Conservation (phyloP, 257 asterid genomes). For the Solanum ossicruentum region DNA sequence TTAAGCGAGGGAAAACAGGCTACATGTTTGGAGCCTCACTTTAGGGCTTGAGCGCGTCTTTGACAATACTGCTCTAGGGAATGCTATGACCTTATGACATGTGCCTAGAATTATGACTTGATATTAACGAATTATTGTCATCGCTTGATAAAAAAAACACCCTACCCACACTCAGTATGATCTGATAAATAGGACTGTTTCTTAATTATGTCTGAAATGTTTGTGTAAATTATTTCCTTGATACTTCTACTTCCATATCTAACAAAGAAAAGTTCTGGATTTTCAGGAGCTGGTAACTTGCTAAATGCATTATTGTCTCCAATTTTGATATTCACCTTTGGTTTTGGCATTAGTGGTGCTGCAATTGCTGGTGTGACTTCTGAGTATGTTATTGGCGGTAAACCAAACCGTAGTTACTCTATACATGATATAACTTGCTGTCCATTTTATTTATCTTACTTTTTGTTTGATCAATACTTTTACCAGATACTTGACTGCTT, state of each 20-base stretch:
- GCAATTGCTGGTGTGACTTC: slow-evolving; percentile 88
- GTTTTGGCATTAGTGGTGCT: slow-evolving; percentile 82
- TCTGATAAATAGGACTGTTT: background rate
- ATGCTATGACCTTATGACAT: background rate
- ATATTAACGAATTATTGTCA: background rate
- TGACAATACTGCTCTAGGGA: background rate
- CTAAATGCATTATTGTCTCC: slow-evolving; percentile 68
- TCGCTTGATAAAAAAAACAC: background rate
- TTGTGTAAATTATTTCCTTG: background rate
- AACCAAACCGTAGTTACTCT: slow-evolving; percentile 31
- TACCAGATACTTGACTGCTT: slow-evolving; percentile 69
- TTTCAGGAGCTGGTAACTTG: slow-evolving; percentile 77
- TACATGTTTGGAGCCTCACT: background rate
- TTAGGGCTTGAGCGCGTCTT: background rate
- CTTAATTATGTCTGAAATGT: background rate
- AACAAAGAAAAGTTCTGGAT: background rate
- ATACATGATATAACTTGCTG: background rate
- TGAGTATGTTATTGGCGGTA: slow-evolving; percentile 91
- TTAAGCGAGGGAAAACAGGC: background rate
- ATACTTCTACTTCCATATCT: background rate
- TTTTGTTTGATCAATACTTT: background rate
- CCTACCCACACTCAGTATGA: background rate
- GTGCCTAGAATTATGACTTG: background rate
- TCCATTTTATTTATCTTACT: background rate
- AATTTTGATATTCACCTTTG: slow-evolving; percentile 49